These are phyloP conservation scores for Aristolochia californica DNA, from an alignment of 164 flowering plant genomes.

Conservation along the genomic window DNA sequence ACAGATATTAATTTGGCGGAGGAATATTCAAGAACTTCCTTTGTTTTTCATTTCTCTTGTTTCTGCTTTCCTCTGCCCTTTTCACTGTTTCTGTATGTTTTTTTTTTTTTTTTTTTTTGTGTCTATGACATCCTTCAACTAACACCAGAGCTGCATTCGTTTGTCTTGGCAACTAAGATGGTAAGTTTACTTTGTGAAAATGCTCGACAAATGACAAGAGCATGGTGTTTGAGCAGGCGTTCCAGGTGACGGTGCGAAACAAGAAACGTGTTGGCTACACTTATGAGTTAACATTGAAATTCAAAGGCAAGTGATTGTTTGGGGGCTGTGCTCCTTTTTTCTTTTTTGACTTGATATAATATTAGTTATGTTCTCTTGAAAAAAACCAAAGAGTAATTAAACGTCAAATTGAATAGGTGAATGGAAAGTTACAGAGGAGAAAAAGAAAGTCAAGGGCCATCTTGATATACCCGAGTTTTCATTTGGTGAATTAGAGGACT, in stretches of 20 bases:
- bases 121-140: neutral
- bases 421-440: conserved; percentile 60
- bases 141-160: too few relatives aligned
- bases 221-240: conserved; percentile 46
- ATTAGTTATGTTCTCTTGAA: neutral
- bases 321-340: neutral
- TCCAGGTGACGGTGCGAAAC: conserved; percentile 81
- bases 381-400: neutral
- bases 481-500: conserved; percentile 84
- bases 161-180: neutral
- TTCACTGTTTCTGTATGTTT: neutral
- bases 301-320: conserved; percentile 42
- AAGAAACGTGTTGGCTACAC: conserved; percentile 92
- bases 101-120: conserved; percentile 2
- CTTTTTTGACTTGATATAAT: neutral
- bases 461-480: conserved; percentile 71
- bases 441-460: conserved; percentile 48
- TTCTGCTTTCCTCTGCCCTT: neutral
- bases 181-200: neutral
- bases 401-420: conserved; percentile 41
- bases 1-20: too few relatives aligned
- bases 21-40: too few relatives aligned
- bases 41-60: too few relatives aligned
- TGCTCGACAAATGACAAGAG: conserved; percentile 4
- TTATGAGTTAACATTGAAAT: conserved; percentile 62